Conservation (phyloP, 768 basidiomycete genomes). For the Hygrocybe coccinea region DNA sequence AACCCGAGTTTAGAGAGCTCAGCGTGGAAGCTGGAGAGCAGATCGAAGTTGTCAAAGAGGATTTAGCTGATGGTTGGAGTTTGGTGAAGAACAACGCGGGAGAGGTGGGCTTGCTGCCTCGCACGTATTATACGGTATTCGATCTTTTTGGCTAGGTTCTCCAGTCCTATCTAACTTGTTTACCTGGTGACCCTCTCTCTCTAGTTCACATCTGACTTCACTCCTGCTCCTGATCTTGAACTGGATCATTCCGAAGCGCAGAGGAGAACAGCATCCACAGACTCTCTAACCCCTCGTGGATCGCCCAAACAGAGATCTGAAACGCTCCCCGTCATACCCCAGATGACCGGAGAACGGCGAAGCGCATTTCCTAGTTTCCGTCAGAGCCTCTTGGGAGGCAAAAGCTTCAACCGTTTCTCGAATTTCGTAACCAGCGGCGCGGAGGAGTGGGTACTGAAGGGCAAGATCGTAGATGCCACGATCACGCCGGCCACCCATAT, state of each 20-base stretch:
- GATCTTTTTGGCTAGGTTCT: neutral
- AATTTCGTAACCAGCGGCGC: slow-evolving; percentile 83
- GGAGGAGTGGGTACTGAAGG: slow-evolving; percentile 77
- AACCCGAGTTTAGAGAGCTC: slow-evolving; percentile 69
- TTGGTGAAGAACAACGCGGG: slow-evolving; percentile 54
- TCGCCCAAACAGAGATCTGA: slow-evolving; percentile 39
- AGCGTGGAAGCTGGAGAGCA: slow-evolving; percentile 63
- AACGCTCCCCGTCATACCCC: slow-evolving; percentile 47
- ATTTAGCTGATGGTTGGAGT: slow-evolving; percentile 78
- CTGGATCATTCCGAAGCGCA: slow-evolving; percentile 24
- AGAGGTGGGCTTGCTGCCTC: slow-evolving; percentile 65
- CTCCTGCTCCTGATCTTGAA: slow-evolving; percentile 42
- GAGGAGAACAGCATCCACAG: slow-evolving; percentile 35
- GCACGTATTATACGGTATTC: slow-evolving; percentile 67
- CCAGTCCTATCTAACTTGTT: neutral
- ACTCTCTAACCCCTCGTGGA: slow-evolving; percentile 47
- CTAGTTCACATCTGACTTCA: slow-evolving; percentile 66
- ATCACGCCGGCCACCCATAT: slow-evolving; percentile 23
- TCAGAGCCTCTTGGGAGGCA: slow-evolving; percentile 69
- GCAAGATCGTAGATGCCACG: slow-evolving; percentile 37
- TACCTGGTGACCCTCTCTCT: neutral
- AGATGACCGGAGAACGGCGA: slow-evolving; percentile 67
- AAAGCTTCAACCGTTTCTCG: slow-evolving; percentile 78
- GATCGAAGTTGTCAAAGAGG: slow-evolving; percentile 65
- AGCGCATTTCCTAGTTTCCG: slow-evolving; percentile 60